These are phyloP conservation scores for Penicillium sp. DNA, from an alignment of 2,329 filamentous ascomycete species.

Conservation along the genomic window DNA sequence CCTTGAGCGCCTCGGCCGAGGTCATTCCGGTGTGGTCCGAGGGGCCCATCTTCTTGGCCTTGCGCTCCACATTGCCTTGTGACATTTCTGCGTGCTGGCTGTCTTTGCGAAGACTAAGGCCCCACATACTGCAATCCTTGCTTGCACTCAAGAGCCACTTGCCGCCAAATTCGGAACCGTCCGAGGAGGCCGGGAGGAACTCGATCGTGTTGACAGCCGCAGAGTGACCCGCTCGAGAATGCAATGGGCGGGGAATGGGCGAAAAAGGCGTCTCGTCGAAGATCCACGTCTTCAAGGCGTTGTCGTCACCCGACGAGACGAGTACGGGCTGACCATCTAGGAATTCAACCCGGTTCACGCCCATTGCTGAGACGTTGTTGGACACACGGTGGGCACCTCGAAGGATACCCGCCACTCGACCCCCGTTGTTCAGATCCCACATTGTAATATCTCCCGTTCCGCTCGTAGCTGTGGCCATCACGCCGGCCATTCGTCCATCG, in stretches of 20 bases:
- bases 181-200: slow-evolving; percentile 82
- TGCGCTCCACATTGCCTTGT: slow-evolving; percentile 81
- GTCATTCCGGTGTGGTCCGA: slow-evolving; percentile 10
- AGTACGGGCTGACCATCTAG: slow-evolving; percentile 82
- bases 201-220: slow-evolving; percentile 74
- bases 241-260: slow-evolving; percentile 74
- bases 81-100: slow-evolving; percentile 91
- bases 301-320: slow-evolving; percentile 84
- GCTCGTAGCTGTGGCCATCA: slow-evolving; percentile 84
- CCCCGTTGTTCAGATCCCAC: slow-evolving; percentile 90
- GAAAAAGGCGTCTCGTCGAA: slow-evolving; percentile 91
- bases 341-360: slow-evolving; percentile 84
- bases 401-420: slow-evolving; percentile 77
- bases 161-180: slow-evolving; percentile 78
- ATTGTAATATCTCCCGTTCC: slow-evolving; percentile 83
- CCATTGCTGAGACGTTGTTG: slow-evolving; percentile 55
- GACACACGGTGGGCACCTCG: slow-evolving; percentile 72
- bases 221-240: slow-evolving; percentile 81
- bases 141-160: slow-evolving; percentile 94
- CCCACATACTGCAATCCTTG: slow-evolving; percentile 87
- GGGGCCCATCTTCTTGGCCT: slow-evolving; percentile 64
- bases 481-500: slow-evolving; percentile 76
- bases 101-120: slow-evolving; percentile 89
- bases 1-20: slow-evolving; percentile 56
- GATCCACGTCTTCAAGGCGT: slow-evolving; percentile 92